Evolutionary conservation across 495 filamentous ascomycete genomes (phyloP).

Genomic region (Penicillium paxilli): DNA sequence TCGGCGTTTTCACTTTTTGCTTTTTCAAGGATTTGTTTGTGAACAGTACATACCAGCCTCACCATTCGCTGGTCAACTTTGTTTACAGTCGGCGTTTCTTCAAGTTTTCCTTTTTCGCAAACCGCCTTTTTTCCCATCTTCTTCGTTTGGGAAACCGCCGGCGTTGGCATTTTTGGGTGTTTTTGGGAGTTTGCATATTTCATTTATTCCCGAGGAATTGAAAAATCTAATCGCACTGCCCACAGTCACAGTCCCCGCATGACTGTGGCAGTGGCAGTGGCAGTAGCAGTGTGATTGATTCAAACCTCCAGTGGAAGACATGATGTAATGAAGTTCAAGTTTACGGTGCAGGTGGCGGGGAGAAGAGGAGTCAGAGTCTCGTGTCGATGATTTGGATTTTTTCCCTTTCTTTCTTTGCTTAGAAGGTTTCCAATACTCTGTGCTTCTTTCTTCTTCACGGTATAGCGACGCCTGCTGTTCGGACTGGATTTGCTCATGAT

Average conservation of each 20-base stretch:
- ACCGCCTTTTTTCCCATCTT: slow-evolving; percentile 6
- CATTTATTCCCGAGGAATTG: slow-evolving; percentile 9
- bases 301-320: no score
- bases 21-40: slow-evolving; percentile 16
- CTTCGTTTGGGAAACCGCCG: no score
- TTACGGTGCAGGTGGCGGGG: slow-evolving; percentile 19
- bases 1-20: no score
- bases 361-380: slow-evolving; percentile 1
- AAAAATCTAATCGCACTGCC: no score
- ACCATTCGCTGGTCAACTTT: slow-evolving; percentile 5
- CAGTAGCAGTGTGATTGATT: no score
- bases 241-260: no score
- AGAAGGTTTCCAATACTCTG: not conserved
- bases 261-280: no score
- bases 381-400: not conserved
- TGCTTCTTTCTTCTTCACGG: slow-evolving; percentile 9
- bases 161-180: slow-evolving; percentile 41
- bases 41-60: not conserved
- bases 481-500: slow-evolving; percentile 23
- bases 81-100: slow-evolving; percentile 23
- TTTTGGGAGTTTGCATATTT: slow-evolving; percentile 31
- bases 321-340: slow-evolving; percentile 42
- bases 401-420: no score
- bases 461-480: slow-evolving; percentile 21
- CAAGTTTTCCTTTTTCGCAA: slow-evolving; percentile 14